phyloP scores from a whole-genome alignment of 306 rosid species.

The Castanea mollissima region DNA sequence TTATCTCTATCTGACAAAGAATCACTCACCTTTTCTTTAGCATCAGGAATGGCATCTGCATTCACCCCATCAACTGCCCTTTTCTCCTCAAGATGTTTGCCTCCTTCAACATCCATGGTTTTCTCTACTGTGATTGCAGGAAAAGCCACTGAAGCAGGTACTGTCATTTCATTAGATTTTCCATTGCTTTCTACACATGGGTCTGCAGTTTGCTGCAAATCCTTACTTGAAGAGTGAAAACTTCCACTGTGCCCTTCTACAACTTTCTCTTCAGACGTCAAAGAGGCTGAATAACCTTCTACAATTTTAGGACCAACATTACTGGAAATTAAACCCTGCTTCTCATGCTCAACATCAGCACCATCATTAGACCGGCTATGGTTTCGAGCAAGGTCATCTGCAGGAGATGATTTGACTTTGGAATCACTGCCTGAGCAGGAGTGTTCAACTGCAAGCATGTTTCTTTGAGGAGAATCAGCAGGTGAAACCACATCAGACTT shows the following conservation, averaged over 20 bases:
- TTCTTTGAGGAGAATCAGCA: conserved; percentile 49
- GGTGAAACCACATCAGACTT: conserved; percentile 66
- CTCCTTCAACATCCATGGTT: conserved; percentile 30
- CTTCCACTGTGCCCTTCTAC: conserved; percentile 18
- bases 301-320: conserved; percentile 28
- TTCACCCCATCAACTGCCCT: conserved; percentile 24
- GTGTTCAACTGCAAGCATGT: conserved; percentile 42
- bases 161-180: conserved; percentile 28
- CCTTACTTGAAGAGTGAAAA: conserved; percentile 25
- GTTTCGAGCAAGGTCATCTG: conserved; percentile 32
- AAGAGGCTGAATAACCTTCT: conserved; percentile 26
- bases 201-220: conserved; percentile 25
- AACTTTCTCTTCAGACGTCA: conserved; percentile 33
- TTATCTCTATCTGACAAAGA: conserved; percentile 22
- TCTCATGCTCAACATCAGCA: conserved; percentile 26
- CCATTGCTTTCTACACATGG: conserved; percentile 33
- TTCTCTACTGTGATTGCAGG: conserved; percentile 29
- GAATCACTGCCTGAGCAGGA: conserved; percentile 39
- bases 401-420: conserved; percentile 42
- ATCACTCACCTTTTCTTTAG: conserved; percentile 17
- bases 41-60: conserved; percentile 31
- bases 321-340: conserved; percentile 21
- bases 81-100: conserved; percentile 29
- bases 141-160: conserved; percentile 22
- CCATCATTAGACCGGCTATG: conserved; percentile 26